Evolutionary conservation across 140 eudicot species (phyloP).

Genomic region (Oenanthe javanica): DNA sequence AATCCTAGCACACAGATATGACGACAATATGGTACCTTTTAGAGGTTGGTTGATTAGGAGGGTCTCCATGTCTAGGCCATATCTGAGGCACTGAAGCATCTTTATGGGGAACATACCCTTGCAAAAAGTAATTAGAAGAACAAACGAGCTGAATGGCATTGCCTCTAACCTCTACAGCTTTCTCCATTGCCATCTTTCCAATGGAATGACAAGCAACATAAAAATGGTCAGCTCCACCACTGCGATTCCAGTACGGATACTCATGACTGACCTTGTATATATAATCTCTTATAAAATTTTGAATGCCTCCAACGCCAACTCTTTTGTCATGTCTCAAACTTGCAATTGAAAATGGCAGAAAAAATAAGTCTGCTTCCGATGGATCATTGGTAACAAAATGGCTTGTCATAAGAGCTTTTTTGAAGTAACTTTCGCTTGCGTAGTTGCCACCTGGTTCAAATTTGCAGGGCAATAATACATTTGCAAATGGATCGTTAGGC

Average conservation of each 20-base stretch:
- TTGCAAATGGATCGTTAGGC: constrained; percentile 57
- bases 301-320: constrained; percentile 66
- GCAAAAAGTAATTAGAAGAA: constrained; percentile 63
- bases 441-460: constrained; percentile 67
- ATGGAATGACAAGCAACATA: constrained; percentile 85
- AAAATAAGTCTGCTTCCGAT: constrained; percentile 63
- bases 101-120: constrained; percentile 59
- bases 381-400: constrained; percentile 75
- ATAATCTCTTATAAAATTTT: constrained; percentile 42
- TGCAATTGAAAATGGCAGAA: constrained; percentile 82
- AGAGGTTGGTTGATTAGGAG: constrained; percentile 37
- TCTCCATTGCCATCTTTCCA: constrained; percentile 73
- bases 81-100: constrained; percentile 83
- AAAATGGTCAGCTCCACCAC: constrained; percentile 83
- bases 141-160: constrained; percentile 85
- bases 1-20: not conserved
- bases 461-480: constrained; percentile 43
- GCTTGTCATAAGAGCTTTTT: constrained; percentile 45
- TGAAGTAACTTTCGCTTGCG: constrained; percentile 88
- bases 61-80: constrained; percentile 63
- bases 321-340: constrained; percentile 62
- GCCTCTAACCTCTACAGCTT: constrained; percentile 44
- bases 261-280: constrained; percentile 33
- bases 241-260: constrained; percentile 80
- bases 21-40: constrained; percentile 29